Percentiles rank a stretch among this genome's conserved stretches.
These are phyloP conservation scores for Pythium brachiatum DNA, from an alignment of 352 stramenopile genomes.

Conservation along the genomic window DNA sequence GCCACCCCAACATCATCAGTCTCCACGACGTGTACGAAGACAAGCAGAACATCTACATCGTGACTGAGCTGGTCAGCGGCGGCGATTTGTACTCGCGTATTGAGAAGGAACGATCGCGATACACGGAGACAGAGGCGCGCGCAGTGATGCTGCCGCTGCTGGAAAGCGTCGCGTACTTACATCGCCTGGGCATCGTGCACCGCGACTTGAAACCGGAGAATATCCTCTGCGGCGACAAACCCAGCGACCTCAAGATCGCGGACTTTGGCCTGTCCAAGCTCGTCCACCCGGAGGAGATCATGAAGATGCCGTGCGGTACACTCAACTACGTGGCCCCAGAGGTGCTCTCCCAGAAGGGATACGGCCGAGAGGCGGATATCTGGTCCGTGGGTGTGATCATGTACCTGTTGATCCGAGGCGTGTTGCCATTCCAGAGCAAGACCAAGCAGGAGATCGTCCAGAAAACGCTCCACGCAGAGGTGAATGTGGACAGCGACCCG, in stretches of 20 bases:
- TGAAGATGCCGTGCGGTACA: slow-evolving; percentile 93
- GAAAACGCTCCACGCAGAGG: slow-evolving; percentile 84
- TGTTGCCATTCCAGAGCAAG: slow-evolving; percentile 91
- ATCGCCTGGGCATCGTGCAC: slow-evolving; percentile 90
- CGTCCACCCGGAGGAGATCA: slow-evolving; percentile 89
- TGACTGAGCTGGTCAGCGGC: slow-evolving; percentile 96
- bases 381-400: slow-evolving; percentile 94
- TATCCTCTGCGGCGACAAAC: slow-evolving; percentile 84
- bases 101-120: slow-evolving; percentile 71
- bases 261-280: slow-evolving; percentile 94
- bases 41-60: slow-evolving; percentile 95
- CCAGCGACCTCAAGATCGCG: slow-evolving; percentile 88
- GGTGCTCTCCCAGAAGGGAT: slow-evolving; percentile 86
- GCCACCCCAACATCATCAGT: slow-evolving; percentile 85
- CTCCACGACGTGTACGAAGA: slow-evolving; percentile 92
- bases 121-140: slow-evolving; percentile 88
- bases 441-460: slow-evolving; percentile 92
- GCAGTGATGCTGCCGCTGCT: slow-evolving; percentile 86
- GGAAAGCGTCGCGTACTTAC: slow-evolving; percentile 90
- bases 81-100: slow-evolving; percentile 98
- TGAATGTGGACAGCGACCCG: slow-evolving; percentile 72
- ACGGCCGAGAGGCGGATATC: slow-evolving; percentile 89
- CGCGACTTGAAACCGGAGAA: slow-evolving; percentile 89
- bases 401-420: slow-evolving; percentile 87
- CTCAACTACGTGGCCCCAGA: slow-evolving; percentile 94